Evolutionary conservation across 2,329 filamentous ascomycete genomes (phyloP).

Genomic region (Alternaria dauci): DNA sequence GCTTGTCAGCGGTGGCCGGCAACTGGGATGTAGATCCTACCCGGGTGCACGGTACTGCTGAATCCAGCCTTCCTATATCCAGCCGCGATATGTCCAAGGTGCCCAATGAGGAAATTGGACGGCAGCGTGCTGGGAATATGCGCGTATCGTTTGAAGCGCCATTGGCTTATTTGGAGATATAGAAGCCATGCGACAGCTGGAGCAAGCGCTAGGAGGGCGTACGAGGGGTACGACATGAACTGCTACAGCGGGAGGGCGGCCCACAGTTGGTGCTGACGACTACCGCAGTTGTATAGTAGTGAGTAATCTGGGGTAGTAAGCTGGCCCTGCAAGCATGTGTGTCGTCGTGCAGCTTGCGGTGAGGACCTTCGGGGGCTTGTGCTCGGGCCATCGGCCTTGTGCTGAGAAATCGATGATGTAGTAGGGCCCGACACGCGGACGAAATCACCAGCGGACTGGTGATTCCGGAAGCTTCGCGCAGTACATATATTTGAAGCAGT

Average conservation of each 20-base stretch:
- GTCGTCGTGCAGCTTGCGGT: background rate
- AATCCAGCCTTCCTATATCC: conserved; percentile 35
- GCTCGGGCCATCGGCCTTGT: conserved; percentile 4
- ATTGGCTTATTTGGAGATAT: conserved; percentile 33
- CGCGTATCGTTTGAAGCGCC: conserved; percentile 38
- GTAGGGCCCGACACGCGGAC: conserved; percentile 2
- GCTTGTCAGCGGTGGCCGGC: background rate
- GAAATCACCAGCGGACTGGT: background rate
- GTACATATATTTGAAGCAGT: background rate
- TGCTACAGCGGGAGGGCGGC: background rate
- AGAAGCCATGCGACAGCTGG: conserved; percentile 29
- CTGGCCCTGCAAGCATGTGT: background rate
- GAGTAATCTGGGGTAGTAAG: background rate
- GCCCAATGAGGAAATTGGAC: conserved; percentile 37
- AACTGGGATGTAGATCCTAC: conserved; percentile 21
- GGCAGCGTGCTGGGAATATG: conserved; percentile 33
- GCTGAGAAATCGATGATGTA: conserved; percentile 5
- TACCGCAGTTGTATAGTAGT: background rate
- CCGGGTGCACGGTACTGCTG: conserved; percentile 38
- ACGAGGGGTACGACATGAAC: conserved; percentile 28
- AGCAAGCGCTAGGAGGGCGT: conserved; percentile 30
- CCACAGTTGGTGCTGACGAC: background rate
- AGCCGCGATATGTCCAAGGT: conserved; percentile 37
- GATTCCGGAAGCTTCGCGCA: background rate
- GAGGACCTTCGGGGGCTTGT: background rate